phyloP scores from a whole-genome alignment of 306 rosid genomes.

The Begonia masoniana region DNA sequence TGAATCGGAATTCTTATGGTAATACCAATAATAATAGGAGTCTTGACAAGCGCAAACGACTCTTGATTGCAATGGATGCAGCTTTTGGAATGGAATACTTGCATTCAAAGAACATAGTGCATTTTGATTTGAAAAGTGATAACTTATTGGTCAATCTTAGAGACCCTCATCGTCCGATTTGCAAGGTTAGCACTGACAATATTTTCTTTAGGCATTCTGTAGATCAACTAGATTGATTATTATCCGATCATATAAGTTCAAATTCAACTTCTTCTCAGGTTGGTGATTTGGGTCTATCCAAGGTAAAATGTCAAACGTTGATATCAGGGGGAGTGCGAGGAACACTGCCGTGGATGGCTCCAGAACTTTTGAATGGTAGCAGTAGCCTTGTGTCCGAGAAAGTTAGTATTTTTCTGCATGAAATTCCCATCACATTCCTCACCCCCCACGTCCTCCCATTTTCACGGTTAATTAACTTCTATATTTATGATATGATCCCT shows the following conservation, averaged over 20 bases:
- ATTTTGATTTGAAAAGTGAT: conserved; percentile 96
- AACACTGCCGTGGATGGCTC: conserved; percentile 97
- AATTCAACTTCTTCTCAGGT: conserved; percentile 38
- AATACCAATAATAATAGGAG: conserved; percentile 29
- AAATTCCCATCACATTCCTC: not conserved
- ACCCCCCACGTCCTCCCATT: not conserved
- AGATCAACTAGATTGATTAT: conserved; percentile 1
- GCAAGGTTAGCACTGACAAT: conserved; percentile 43
- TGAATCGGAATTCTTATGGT: no score
- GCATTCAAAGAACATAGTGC: conserved; percentile 89
- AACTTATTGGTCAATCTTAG: conserved; percentile 88
- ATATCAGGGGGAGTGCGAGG: conserved; percentile 93
- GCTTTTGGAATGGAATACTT: conserved; percentile 97
- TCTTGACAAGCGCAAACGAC: conserved; percentile 78
- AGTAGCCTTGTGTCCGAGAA: conserved; percentile 90
- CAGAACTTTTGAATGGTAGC: conserved; percentile 84
- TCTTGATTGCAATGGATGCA: conserved; percentile 87
- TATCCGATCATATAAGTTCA: conserved; percentile 4
- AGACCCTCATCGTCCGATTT: conserved; percentile 88
- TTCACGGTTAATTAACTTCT: not conserved
- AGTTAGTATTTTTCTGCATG: conserved; percentile 28
- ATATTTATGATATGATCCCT: conserved; percentile 5
- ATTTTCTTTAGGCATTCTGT: not conserved
- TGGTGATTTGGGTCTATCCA: conserved; percentile 90
- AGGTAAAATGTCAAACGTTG: conserved; percentile 78